Evolutionary conservation across 1,284 basidiomycete species (phyloP), one percentile per base, ranked within the genome.

Genomic region (Puccinia coronata): DNA sequence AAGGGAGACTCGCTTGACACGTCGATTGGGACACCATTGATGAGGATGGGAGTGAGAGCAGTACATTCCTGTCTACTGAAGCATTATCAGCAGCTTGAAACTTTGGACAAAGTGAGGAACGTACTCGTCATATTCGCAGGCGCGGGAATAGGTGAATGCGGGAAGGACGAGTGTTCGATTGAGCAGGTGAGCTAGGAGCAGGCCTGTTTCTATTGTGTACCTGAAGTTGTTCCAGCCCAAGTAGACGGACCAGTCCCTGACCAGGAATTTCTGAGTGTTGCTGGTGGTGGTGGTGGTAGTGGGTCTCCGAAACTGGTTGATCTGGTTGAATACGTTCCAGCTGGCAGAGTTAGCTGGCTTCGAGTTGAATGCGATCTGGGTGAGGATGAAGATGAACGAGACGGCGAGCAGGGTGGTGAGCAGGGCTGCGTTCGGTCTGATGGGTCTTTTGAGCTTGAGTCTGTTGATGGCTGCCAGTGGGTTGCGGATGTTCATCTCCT

Each of bases 141-240:
- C 69, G 5, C 43, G 71, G 51, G 79, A 70, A 28, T 65, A 80
- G 70, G 57, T 55, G 34, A 80, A 80, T 31, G 55, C 79, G 16
- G 79, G 79, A 16, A 80, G 53, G 47, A 80, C 79, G n/a, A 80
- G 70, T 57, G 70, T 63, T 61, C 79, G 34, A 23, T 72, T 51
- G 28, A 80, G 70, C 39, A 80, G 61, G 31, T 73, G 47, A 28
- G 79, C 79, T 6, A 80, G 57, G 14, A 73, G 36, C 28, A 80
- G 43, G 20, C 57, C 79, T 18, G 79, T 73, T 71, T 80, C 79
- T 18, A 80, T 25, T 23, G 47, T 80, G 36, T 80, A 80, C 36
- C 79, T 69, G 41, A 73, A 61, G 34, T 80, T 80, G 43, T 80
- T 80, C 69, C 69, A 80, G 36, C 79, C 79, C 14, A 80, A 39